Base-by-base conservation (phyloP, 75 land plant genomes). In the Larix kaempferi region DNA sequence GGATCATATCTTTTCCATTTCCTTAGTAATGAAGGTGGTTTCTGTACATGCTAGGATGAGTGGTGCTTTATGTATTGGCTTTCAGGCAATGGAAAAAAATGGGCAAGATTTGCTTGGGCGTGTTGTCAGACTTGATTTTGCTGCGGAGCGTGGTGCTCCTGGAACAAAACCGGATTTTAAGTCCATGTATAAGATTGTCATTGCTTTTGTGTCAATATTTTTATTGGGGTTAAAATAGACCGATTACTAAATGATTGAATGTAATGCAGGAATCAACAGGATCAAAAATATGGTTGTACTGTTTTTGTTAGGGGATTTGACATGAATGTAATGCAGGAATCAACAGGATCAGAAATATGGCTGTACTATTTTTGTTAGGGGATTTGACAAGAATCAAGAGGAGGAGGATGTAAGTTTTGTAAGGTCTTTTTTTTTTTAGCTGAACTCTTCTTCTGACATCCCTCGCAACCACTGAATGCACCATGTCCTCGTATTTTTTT, bases 241-340 rank as follows among this genome's bases (percentile, higher is more conserved):
- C 3, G 5, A n/a, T 4, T 1, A 27, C 4, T 12, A 16, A 57
- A 59, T 56, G 21, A 23, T n/a, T 49, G 54, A 10, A 49, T 49
- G 54, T 49, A 49, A 49, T 49, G 54, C 54, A 49, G 54, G 26
- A 10, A 49, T 10, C 54, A 39, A 4, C 41, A 49, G 54, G 54
- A 49, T 1, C 12, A 49, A 12, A 49, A 49, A 49, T 49, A 11
- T 49, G 54, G 54, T 12, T 49, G 54, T 49, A 49, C 54, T 10
- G 54, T 84, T 17, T 96, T 87, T 80, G 86, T 96, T 4, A 81
- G 78, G 37, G 99, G 99, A 2, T 92, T 96, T 79, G n/a, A n/a
- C n/a, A n/a, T 44, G 52, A 6, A 44, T 44, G 52, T 44, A 44
- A 44, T 44, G 52, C 52, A 44, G 52, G 25, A 6, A 44, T 6